Evolutionary conservation across 768 basidiomycete genomes (phyloP).

Genomic region (Erythrobasidium yunnanense): DNA sequence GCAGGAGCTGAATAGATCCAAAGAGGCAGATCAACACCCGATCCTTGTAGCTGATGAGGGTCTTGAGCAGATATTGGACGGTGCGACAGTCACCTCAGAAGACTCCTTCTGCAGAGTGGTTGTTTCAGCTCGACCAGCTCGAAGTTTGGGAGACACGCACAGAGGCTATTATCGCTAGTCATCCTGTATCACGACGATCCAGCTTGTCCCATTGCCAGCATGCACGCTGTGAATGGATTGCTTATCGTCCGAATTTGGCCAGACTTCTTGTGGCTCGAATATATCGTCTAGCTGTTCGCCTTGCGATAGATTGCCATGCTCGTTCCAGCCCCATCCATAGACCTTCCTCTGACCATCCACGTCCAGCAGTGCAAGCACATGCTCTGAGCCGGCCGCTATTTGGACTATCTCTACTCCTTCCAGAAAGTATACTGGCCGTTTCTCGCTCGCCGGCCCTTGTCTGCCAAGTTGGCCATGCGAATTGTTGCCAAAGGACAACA

Average conservation of each 20-base stretch:
- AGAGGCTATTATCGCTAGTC: not conserved
- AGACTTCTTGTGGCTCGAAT: not conserved
- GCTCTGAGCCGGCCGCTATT: slow-evolving; percentile 73
- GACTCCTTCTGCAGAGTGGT: too few relatives aligned
- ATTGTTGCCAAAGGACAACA: slow-evolving; percentile 21
- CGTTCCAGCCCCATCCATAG: slow-evolving; percentile 96
- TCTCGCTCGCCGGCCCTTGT: not conserved
- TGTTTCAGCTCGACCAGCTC: too few relatives aligned
- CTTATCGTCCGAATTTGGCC: not conserved
- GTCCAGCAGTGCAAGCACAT: slow-evolving; percentile 50
- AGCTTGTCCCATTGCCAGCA: slow-evolving; percentile 19
- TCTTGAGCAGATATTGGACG: too few relatives aligned
- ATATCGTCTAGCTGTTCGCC: slow-evolving; percentile 2
- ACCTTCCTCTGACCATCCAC: slow-evolving; percentile 44
- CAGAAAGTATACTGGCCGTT: too few relatives aligned
- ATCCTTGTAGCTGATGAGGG: too few relatives aligned
- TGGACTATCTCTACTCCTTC: not conserved
- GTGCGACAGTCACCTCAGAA: too few relatives aligned
- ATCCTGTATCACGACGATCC: not conserved
- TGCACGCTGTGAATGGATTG: not conserved
- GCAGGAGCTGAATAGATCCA: too few relatives aligned
- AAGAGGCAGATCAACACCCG: too few relatives aligned
- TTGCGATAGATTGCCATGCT: slow-evolving; percentile 81
- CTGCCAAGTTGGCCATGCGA: slow-evolving; percentile 23
- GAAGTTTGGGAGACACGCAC: too few relatives aligned